Base-by-base conservation (phyloP, 2,329 filamentous ascomycete species). In the Aureobasidium sp. region DNA sequence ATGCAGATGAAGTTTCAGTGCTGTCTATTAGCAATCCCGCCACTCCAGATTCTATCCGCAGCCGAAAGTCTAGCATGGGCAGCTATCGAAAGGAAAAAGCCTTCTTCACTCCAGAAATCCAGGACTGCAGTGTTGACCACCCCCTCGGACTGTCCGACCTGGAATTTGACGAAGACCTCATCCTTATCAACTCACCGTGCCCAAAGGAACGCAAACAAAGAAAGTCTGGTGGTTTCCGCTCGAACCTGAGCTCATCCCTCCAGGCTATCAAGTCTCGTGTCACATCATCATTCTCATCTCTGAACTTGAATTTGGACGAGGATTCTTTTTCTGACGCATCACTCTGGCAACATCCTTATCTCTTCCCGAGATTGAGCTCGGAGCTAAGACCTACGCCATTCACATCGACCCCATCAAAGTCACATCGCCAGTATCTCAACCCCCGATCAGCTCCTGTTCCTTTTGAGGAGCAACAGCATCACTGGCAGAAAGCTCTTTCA, bases 161-260 rank as follows among this genome's bases (percentile, higher is more conserved):
- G 10, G 56, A 58, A 4, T 25, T 55, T 3, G 62, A 68, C 21
- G 45, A 58, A 38, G 55, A 66, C 12, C 63, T 61, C 58, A 61
- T 68, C 25, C 53, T 54, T 52, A 24, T 64, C 14, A 57, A 65
- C 19, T 61, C 67, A 24, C 71, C 73, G 39, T 73, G 74, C 51
- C 58, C 73, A 4, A 69, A 69, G 47, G 71, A 53, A 10, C 49
- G 54, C 25, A 55, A 55, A 16, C 52, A 54, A 24, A 32, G 51
- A 11, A 53, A 47, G 34, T 45, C 51, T 25, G 32, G 39, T 25
- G 76, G 74, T 1, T 79, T 84, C 68, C 82, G 79, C 57, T 84
- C 81, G 0, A 84, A 84, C 56, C 69, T 84, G 38, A 84, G 80
- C 0, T 78, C 79, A 2, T 84, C 81, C 0, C 65, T 84, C 17